Conservation (phyloP, 257 asterid genomes). For the Oldenlandia corymbosa region DNA sequence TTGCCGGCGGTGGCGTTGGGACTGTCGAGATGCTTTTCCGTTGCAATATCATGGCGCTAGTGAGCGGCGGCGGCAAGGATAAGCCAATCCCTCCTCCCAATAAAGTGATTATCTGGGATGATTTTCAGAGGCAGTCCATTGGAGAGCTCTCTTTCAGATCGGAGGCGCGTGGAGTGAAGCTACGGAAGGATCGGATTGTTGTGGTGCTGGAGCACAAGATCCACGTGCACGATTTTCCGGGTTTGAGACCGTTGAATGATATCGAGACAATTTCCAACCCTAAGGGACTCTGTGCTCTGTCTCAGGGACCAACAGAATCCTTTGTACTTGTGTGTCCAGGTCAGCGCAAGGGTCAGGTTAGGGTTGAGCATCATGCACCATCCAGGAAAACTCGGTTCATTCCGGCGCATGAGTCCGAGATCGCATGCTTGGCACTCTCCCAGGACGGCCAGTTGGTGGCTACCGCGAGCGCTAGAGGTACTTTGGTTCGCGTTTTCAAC, state of each 20-base stretch:
- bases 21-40: slow-evolving; percentile 84
- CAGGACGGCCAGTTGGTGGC: slow-evolving; percentile 75
- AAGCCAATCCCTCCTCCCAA: slow-evolving; percentile 67
- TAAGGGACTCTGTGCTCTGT: slow-evolving; percentile 73
- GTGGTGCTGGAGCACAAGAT: slow-evolving; percentile 77
- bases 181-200: slow-evolving; percentile 59
- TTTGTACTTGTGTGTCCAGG: slow-evolving; percentile 77
- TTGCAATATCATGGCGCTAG: slow-evolving; percentile 71
- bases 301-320: slow-evolving; percentile 61
- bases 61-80: slow-evolving; percentile 81
- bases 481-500: slow-evolving; percentile 62
- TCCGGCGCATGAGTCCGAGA: slow-evolving; percentile 72
- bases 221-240: slow-evolving; percentile 63
- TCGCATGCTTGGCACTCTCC: slow-evolving; percentile 62
- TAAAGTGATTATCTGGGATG: slow-evolving; percentile 95
- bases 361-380: slow-evolving; percentile 78
- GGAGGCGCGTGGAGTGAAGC: slow-evolving; percentile 65
- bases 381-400: slow-evolving; percentile 66
- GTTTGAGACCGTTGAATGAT: slow-evolving; percentile 75
- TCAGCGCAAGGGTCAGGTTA: slow-evolving; percentile 74
- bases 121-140: slow-evolving; percentile 65
- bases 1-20: slow-evolving; percentile 71
- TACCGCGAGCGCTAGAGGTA: slow-evolving; percentile 78
- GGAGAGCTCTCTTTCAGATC: slow-evolving; percentile 76
- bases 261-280: slow-evolving; percentile 79